Conservation (phyloP, 1,284 basidiomycete genomes). For the Uromyces viciae-fabae region DNA sequence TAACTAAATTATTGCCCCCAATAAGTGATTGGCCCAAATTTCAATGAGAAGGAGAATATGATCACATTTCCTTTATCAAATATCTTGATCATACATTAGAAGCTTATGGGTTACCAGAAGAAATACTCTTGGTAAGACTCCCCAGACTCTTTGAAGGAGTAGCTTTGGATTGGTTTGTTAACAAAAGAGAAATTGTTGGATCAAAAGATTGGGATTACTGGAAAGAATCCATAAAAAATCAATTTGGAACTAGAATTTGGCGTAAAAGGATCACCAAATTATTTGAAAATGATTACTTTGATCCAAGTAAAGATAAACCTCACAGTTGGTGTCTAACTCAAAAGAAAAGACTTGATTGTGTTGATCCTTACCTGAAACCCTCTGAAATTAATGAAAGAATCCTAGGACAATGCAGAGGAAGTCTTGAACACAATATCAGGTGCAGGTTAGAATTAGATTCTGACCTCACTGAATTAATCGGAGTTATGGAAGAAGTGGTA, state of each 20-base stretch:
- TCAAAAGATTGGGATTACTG: neutral
- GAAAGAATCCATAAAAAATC: neutral
- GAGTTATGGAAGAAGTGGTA: neutral
- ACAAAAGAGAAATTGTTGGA: neutral
- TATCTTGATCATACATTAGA: neutral
- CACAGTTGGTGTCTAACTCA: neutral
- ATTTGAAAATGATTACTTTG: neutral
- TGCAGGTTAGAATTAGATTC: neutral
- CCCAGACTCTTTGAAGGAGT: neutral
- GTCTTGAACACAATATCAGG: neutral
- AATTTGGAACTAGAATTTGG: neutral
- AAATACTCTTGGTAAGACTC: neutral
- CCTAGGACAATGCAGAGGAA: neutral
- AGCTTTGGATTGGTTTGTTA: neutral
- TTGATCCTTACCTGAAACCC: neutral
- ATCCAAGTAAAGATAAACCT: neutral
- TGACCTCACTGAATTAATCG: neutral
- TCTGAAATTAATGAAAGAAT: constrained; percentile 2
- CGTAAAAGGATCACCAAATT: neutral
- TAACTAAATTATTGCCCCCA: neutral
- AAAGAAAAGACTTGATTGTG: neutral
- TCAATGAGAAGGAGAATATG: neutral
- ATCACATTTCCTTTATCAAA: neutral
- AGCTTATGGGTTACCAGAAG: neutral
- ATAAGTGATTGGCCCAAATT: neutral